Percentiles rank a stretch among this genome's conserved stretches.
Evolutionary conservation across 768 basidiomycete genomes (phyloP).

Genomic region (Termitomyces sp.): DNA sequence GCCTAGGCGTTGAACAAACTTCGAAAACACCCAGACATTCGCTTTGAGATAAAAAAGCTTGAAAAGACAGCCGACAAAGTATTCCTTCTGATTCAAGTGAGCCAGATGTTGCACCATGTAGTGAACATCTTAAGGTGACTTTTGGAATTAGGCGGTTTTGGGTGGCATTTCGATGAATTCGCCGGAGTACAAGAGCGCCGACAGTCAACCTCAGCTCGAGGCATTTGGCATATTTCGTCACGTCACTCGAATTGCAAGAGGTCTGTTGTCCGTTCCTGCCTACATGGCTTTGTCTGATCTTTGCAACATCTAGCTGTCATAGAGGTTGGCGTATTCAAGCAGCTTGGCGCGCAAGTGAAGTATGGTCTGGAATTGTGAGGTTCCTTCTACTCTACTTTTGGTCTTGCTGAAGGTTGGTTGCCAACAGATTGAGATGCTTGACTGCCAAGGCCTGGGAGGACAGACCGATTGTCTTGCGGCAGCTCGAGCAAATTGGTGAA

Average conservation of each 20-base stretch:
- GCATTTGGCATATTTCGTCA: slow-evolving; percentile 69
- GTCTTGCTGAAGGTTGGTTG: not conserved
- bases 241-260: slow-evolving; percentile 68
- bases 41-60: slow-evolving; percentile 66
- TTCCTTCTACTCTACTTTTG: not conserved
- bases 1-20: slow-evolving; percentile 58
- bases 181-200: slow-evolving; percentile 63
- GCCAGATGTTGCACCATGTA: not conserved
- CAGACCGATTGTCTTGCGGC: slow-evolving; percentile 74
- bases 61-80: slow-evolving; percentile 74
- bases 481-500: slow-evolving; percentile 87
- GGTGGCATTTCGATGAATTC: slow-evolving; percentile 64
- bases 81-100: slow-evolving; percentile 73
- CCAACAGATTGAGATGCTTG: slow-evolving; percentile 62
- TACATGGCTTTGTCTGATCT: slow-evolving; percentile 1
- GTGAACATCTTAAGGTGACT: not conserved
- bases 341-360: slow-evolving; percentile 62
- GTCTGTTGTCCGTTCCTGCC: slow-evolving; percentile 27
- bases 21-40: slow-evolving; percentile 68
- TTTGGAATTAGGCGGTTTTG: slow-evolving; percentile 51
- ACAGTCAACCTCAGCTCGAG: slow-evolving; percentile 71
- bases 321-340: slow-evolving; percentile 65
- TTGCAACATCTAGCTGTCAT: slow-evolving; percentile 50
- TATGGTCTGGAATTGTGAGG: slow-evolving; percentile 70
- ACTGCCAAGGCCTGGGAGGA: slow-evolving; percentile 92